phyloP scores from a whole-genome alignment of 2,329 filamentous ascomycete genomes.

The Penicillium concentricum region DNA sequence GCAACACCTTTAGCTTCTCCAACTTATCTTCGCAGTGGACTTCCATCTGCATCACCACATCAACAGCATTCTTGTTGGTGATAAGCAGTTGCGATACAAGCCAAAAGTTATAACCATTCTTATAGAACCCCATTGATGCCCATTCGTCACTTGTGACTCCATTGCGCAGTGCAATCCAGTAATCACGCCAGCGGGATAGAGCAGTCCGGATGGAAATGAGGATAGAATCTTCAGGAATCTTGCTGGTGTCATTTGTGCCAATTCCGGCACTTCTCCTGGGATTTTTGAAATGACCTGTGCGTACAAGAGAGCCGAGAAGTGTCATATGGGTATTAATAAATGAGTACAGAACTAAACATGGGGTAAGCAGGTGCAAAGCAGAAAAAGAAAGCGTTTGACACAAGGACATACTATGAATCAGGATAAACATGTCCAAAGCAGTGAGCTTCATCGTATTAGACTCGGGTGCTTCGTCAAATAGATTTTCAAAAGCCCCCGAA shows the following conservation, averaged over 20 bases:
- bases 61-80: slow-evolving; percentile 44
- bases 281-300: slow-evolving; percentile 7
- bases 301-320: slow-evolving; percentile 31
- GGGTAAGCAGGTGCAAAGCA: background rate
- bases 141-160: slow-evolving; percentile 36
- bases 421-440: slow-evolving; percentile 42
- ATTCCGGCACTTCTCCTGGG: slow-evolving; percentile 4
- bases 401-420: slow-evolving; percentile 42
- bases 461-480: slow-evolving; percentile 35
- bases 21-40: slow-evolving; percentile 47
- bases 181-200: slow-evolving; percentile 38
- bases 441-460: slow-evolving; percentile 28
- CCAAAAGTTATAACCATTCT: slow-evolving; percentile 46
- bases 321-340: slow-evolving; percentile 45
- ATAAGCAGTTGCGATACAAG: slow-evolving; percentile 43
- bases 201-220: slow-evolving; percentile 35
- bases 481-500: slow-evolving; percentile 39
- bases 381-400: background rate
- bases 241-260: slow-evolving; percentile 1
- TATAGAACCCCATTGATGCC: slow-evolving; percentile 44
- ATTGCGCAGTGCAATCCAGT: slow-evolving; percentile 37
- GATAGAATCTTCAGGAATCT: slow-evolving; percentile 31
- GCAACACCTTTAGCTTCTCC: slow-evolving; percentile 41
- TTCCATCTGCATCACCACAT: slow-evolving; percentile 46
- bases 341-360: slow-evolving; percentile 37